Conservation (phyloP, 345 rosid genomes). For the Erodium maritimum region DNA sequence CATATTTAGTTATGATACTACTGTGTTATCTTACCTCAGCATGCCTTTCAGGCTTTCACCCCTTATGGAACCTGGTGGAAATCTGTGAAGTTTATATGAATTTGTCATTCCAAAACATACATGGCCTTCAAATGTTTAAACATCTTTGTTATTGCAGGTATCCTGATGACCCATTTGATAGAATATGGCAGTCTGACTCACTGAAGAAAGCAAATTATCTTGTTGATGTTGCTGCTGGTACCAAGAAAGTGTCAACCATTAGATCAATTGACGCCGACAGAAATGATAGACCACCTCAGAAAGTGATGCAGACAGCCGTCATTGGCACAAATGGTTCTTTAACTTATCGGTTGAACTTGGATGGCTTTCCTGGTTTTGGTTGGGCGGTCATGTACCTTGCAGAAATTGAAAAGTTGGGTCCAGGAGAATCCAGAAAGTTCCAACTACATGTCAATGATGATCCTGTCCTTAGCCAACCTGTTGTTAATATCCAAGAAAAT, state of each 20-base stretch:
- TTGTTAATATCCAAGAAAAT: slow-evolving; percentile 86
- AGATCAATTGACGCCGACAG: slow-evolving; percentile 34
- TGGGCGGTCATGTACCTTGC: slow-evolving; percentile 87
- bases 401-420: slow-evolving; percentile 72
- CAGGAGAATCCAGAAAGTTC: slow-evolving; percentile 72
- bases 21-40: too few relatives aligned
- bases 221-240: slow-evolving; percentile 93
- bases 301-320: slow-evolving; percentile 99
- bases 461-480: slow-evolving; percentile 63
- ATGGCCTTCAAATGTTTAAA: not conserved
- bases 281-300: slow-evolving; percentile 59
- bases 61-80: not conserved
- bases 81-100: not conserved
- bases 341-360: slow-evolving; percentile 77
- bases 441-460: slow-evolving; percentile 60
- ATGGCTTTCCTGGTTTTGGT: slow-evolving; percentile 89
- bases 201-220: slow-evolving; percentile 73
- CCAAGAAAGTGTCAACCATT: slow-evolving; percentile 55
- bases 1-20: not conserved
- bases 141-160: slow-evolving; percentile 35
- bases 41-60: too few relatives aligned
- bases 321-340: slow-evolving; percentile 85
- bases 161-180: slow-evolving; percentile 94
- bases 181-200: slow-evolving; percentile 90
- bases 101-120: not conserved